These are phyloP conservation scores for Furcasterigmium sp. DNA, from an alignment of 2,329 filamentous ascomycete genomes.

Conservation along the genomic window DNA sequence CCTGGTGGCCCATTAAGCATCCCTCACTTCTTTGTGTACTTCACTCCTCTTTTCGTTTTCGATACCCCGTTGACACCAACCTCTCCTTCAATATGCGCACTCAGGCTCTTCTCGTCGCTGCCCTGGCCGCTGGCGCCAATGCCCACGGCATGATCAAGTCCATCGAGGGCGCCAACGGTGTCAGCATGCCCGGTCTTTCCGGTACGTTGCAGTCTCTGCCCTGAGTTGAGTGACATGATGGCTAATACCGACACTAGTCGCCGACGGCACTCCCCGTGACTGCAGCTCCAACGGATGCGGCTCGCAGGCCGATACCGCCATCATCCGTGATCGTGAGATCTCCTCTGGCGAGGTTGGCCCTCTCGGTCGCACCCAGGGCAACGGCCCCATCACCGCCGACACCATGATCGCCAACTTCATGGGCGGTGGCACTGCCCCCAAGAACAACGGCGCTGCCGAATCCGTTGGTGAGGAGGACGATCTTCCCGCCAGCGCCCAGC, in stretches of 20 bases:
- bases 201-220: slow-evolving; percentile 6
- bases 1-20: slow-evolving; percentile 5
- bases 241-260: slow-evolving; percentile 30
- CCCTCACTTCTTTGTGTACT: background rate
- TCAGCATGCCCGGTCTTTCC: slow-evolving; percentile 54
- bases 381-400: slow-evolving; percentile 52
- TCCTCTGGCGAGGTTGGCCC: slow-evolving; percentile 44
- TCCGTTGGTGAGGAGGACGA: slow-evolving; percentile 39
- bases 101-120: slow-evolving; percentile 32
- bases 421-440: slow-evolving; percentile 33
- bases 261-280: slow-evolving; percentile 63
- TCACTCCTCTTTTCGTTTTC: background rate
- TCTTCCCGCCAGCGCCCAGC: slow-evolving; percentile 19
- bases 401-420: slow-evolving; percentile 57
- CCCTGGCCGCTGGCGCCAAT: slow-evolving; percentile 30
- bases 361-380: slow-evolving; percentile 59
- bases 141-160: slow-evolving; percentile 55
- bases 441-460: slow-evolving; percentile 30
- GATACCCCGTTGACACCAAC: background rate
- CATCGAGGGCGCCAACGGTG: slow-evolving; percentile 55
- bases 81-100: slow-evolving; percentile 12
- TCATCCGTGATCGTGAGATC: slow-evolving; percentile 59
- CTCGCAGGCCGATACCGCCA: slow-evolving; percentile 65
- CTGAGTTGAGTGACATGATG: too few relatives aligned
- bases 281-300: slow-evolving; percentile 57